phyloP scores from a whole-genome alignment of 1,284 basidiomycete species.

The Ceratobasidium sp. region DNA sequence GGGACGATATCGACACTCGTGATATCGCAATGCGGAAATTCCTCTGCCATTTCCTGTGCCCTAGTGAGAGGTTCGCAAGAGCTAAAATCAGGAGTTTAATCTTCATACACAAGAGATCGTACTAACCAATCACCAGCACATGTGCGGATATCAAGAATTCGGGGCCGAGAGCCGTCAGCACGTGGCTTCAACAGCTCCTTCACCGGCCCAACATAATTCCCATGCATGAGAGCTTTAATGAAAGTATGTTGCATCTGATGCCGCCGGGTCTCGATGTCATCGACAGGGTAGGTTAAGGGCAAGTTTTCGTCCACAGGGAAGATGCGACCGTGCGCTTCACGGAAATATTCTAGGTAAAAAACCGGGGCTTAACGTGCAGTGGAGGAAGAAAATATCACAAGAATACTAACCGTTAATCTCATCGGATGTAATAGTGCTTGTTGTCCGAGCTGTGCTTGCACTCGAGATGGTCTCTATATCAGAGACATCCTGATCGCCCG shows the following conservation, averaged over 20 bases:
- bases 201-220: conserved; percentile 38
- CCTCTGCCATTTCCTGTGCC: conserved; percentile 41
- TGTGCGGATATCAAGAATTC: conserved; percentile 39
- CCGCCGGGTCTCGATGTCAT: conserved; percentile 24
- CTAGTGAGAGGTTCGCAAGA: too few relatives aligned
- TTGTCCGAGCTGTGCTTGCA: conserved; percentile 26
- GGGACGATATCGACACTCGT: conserved; percentile 23
- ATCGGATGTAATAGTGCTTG: conserved; percentile 39
- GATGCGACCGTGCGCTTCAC: conserved; percentile 25
- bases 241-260: conserved; percentile 39
- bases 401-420: conserved; percentile 25
- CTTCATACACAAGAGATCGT: too few relatives aligned
- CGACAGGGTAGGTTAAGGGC: conserved; percentile 27
- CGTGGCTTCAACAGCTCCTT: conserved; percentile 18
- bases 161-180: conserved; percentile 21
- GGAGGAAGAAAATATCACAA: neutral
- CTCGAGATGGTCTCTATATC: conserved; percentile 43
- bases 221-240: conserved; percentile 40
- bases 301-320: conserved; percentile 39
- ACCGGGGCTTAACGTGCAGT: neutral
- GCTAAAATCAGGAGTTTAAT: too few relatives aligned
- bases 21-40: conserved; percentile 43
- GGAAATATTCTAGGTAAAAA: conserved; percentile 29
- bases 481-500: too few relatives aligned
- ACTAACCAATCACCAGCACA: conserved; percentile 34